These are phyloP conservation scores for Botrytis elliptica DNA, from an alignment of 2,329 filamentous ascomycete species.

Conservation along the genomic window DNA sequence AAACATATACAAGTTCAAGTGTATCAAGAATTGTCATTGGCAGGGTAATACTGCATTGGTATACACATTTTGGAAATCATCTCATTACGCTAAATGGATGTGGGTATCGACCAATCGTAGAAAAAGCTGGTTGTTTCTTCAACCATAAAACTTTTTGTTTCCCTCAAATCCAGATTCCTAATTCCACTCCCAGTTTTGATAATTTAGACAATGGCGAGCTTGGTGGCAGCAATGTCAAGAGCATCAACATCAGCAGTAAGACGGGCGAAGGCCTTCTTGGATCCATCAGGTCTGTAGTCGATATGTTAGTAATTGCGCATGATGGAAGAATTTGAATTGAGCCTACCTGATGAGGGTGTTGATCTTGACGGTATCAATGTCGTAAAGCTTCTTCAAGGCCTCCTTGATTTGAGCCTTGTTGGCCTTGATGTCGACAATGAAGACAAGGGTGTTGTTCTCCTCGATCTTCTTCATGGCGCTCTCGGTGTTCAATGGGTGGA, in stretches of 20 bases:
- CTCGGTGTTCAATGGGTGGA: conserved; percentile 99
- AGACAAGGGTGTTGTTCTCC: conserved; percentile 99
- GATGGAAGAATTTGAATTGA: neutral
- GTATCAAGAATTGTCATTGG: conserved; percentile 19
- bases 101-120: conserved; percentile 32
- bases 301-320: conserved; percentile 26
- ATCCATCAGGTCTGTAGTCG: conserved; percentile 74
- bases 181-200: conserved; percentile 46
- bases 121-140: conserved; percentile 11
- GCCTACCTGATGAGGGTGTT: conserved; percentile 96
- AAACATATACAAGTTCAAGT: neutral
- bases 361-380: conserved; percentile 97
- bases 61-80: conserved; percentile 32
- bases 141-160: conserved; percentile 24
- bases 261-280: conserved; percentile 98
- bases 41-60: conserved; percentile 25
- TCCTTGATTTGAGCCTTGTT: conserved; percentile 99
- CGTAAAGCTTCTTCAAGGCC: conserved; percentile 98
- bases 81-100: conserved; percentile 39
- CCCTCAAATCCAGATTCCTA: conserved; percentile 38
- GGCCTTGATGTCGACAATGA: conserved; percentile 94
- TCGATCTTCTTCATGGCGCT: conserved; percentile 99
- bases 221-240: conserved; percentile 98
- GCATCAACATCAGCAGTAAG: conserved; percentile 96
- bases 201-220: conserved; percentile 92